A percentile compares a stretch with the other conserved stretches of the same genome.
Evolutionary conservation across 2,329 filamentous ascomycete species (phyloP).

Genomic region (Monosporascus sp.): DNA sequence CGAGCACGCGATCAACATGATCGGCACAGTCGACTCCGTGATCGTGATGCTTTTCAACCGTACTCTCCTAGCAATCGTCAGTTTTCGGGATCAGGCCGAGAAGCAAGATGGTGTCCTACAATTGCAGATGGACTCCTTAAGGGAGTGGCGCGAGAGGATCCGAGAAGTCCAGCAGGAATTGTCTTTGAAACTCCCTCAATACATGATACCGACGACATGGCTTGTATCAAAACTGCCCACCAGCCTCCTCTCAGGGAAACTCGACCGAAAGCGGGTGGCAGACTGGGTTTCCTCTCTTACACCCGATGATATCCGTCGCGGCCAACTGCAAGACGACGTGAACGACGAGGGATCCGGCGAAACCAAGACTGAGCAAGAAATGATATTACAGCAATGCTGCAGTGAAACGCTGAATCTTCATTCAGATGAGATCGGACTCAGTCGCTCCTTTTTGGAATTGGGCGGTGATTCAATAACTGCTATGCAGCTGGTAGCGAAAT

Average conservation of each 20-base stretch:
- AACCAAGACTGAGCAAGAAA: slow-evolving; percentile 17
- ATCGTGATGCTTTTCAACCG: slow-evolving; percentile 9
- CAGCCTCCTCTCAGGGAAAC: slow-evolving; percentile 20
- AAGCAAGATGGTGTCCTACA: not conserved
- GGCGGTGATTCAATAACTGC: slow-evolving; percentile 41
- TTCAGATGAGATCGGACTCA: slow-evolving; percentile 19
- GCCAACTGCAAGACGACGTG: slow-evolving; percentile 25
- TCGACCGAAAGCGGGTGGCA: slow-evolving; percentile 30
- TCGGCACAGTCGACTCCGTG: not conserved
- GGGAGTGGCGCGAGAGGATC: not conserved
- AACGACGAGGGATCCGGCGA: slow-evolving; percentile 32
- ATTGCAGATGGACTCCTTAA: not conserved
- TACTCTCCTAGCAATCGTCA: slow-evolving; percentile 23
- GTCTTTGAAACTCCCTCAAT: slow-evolving; percentile 27
- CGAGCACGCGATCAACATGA: slow-evolving; percentile 4
- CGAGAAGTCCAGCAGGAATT: slow-evolving; percentile 15
- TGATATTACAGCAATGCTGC: slow-evolving; percentile 26
- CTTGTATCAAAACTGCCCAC: slow-evolving; percentile 23
- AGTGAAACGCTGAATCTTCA: slow-evolving; percentile 33
- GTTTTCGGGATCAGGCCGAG: not conserved
- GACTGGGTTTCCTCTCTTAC: slow-evolving; percentile 33
- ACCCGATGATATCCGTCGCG: not conserved
- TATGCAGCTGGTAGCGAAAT: slow-evolving; percentile 36
- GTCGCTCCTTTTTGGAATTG: slow-evolving; percentile 31
- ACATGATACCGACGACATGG: slow-evolving; percentile 31